Base-by-base conservation (phyloP, 2,329 filamentous ascomycete species). In the Pseudodiploospora longispora region DNA sequence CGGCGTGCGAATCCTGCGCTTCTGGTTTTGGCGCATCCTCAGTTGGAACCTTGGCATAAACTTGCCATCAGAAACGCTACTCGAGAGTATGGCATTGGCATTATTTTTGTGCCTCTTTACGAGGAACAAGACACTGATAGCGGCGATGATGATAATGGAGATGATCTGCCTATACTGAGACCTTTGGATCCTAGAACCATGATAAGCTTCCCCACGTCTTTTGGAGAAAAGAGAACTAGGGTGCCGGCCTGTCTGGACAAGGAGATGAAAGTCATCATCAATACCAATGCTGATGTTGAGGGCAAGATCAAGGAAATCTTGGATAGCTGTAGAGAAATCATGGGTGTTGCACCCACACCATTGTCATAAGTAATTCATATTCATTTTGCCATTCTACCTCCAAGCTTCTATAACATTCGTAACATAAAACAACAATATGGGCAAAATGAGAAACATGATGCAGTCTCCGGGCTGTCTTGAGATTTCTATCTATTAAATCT, bases 21-120 rank as follows among this genome's bases (percentile, higher is more conserved):
- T 42, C 50, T 62, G 53, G 58, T 60, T 6, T 8, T 59, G 27
- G 58, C 59, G 6, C 59, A 62, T 36, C 59, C 59, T 4, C 42
- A 52, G 44, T 40, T 62, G n/a, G 53, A 59, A 41, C 19, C 30
- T 34, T 62, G 59, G 59, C 59, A 62, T 30, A 55, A 51, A 39
- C 8, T 47, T 3, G 40, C 50, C 4, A 61, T 62, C 34, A 44
- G 55, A 30, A 51, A 42, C 6, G 52, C 52, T 9, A 47, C 57
- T 3, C 47, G 52, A 6, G 57, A 59, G 10, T 61, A 62, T 30
- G 48, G 55, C 4, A 55, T 61, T 30, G 59, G 57, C 1, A 44
- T 61, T 5, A 53, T 61, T 32, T 62, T 60, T 48, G 56, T 59
- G 29, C 59, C 59, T 2, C 41, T 62, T 29, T 50, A 55, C n/a